phyloP scores from a whole-genome alignment of 2,329 filamentous ascomycete species.

The Colletotrichum cuscutae region DNA sequence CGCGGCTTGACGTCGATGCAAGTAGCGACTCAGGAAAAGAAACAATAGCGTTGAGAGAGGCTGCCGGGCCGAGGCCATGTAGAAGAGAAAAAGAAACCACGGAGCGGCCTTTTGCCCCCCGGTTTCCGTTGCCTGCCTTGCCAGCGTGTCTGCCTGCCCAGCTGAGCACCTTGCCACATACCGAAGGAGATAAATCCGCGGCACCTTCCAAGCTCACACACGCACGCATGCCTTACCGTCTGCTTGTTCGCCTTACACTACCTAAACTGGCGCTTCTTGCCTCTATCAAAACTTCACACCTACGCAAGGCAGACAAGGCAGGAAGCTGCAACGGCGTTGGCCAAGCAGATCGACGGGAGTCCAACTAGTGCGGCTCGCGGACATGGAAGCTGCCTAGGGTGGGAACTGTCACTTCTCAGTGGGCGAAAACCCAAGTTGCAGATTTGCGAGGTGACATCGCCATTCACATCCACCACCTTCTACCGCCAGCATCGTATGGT shows the following conservation, averaged over 20 bases:
- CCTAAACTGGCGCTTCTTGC: not conserved
- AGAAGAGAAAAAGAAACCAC: not conserved
- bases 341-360: not conserved
- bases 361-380: not conserved
- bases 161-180: not conserved
- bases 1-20: not conserved
- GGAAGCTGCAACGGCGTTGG: not conserved
- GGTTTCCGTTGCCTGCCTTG: not conserved
- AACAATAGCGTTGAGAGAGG: not conserved
- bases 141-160: not conserved
- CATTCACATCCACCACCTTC: not conserved
- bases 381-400: not conserved
- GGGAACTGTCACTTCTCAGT: not conserved
- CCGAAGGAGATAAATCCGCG: not conserved
- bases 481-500: not conserved
- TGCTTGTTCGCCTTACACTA: not conserved
- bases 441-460: not conserved
- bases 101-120: not conserved
- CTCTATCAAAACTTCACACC: not conserved
- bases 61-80: not conserved
- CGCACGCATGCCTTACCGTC: not conserved
- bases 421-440: not conserved
- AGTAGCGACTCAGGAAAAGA: not conserved
- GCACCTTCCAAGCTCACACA: not conserved
- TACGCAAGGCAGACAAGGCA: not conserved